Evolutionary conservation across 371 early-diverging fungal species (phyloP).

Genomic region (Mortierella sp.): DNA sequence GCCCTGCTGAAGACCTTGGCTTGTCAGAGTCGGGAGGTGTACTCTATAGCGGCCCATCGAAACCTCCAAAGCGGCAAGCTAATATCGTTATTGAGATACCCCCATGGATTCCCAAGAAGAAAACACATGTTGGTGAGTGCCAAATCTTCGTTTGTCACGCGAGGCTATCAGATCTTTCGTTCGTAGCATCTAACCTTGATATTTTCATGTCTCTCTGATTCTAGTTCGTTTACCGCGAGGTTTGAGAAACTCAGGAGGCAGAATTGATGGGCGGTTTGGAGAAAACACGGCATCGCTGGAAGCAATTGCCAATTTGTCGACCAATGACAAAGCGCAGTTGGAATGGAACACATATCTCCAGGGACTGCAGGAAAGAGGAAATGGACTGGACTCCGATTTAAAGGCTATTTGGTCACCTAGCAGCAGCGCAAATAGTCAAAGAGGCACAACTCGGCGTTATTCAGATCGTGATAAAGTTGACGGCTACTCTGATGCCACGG

Average conservation of each 20-base stretch:
- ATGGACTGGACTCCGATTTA: neutral
- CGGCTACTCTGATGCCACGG: no score
- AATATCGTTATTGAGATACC: conserved; percentile 1
- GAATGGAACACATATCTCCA: no score
- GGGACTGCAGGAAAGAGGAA: no score
- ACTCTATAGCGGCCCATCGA: neutral
- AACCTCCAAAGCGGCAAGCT: neutral
- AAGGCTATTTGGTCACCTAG: neutral
- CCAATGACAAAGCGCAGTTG: no score
- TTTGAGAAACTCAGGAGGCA: no score
- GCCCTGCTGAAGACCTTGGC: neutral
- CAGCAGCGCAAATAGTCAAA: neutral
- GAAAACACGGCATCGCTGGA: no score
- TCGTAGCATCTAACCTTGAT: no score
- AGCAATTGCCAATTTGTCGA: no score
- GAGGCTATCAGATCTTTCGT: neutral
- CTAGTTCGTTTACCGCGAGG: no score
- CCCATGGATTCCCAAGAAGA: neutral
- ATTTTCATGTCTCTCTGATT: no score
- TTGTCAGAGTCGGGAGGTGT: neutral
- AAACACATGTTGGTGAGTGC: neutral
- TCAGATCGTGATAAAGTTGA: neutral
- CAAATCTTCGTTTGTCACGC: neutral
- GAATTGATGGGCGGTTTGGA: no score
- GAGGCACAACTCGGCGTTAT: neutral